A percentile compares a stretch with the other conserved stretches of the same genome.
These are phyloP conservation scores for Carex pumila DNA, from an alignment of 176 grass and related monocot genomes.

Conservation along the genomic window DNA sequence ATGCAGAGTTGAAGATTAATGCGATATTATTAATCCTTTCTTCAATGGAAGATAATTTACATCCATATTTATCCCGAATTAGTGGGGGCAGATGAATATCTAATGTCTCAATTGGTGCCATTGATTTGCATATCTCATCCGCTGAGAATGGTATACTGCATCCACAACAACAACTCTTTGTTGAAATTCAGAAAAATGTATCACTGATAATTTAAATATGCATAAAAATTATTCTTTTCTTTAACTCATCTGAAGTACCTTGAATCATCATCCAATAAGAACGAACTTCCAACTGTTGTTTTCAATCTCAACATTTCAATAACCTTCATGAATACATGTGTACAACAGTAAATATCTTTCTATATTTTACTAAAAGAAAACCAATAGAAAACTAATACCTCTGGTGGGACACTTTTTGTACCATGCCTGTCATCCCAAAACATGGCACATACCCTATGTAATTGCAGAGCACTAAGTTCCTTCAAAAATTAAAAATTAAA, in stretches of 20 bases:
- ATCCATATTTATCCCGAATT: constrained; percentile 64
- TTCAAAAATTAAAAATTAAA: constrained; percentile 22
- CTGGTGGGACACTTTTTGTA: constrained; percentile 71
- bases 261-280: constrained; percentile 88
- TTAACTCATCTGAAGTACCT: constrained; percentile 28
- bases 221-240: neutral
- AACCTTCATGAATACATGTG: constrained; percentile 66
- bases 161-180: constrained; percentile 13
- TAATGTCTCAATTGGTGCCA: constrained; percentile 68
- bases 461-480: constrained; percentile 87
- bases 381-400: constrained; percentile 34
- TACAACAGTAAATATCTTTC: constrained; percentile 12
- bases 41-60: constrained; percentile 67
- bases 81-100: constrained; percentile 67
- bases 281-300: constrained; percentile 64
- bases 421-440: constrained; percentile 98
- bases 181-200: neutral
- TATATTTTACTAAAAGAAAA: neutral
- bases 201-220: neutral
- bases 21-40: constrained; percentile 47
- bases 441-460: constrained; percentile 97
- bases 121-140: constrained; percentile 88
- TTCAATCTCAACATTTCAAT: constrained; percentile 78
- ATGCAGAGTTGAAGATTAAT: neutral
- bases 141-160: constrained; percentile 88